Conservation (phyloP, 805 yeast species). For the Pichia paraexigua region DNA sequence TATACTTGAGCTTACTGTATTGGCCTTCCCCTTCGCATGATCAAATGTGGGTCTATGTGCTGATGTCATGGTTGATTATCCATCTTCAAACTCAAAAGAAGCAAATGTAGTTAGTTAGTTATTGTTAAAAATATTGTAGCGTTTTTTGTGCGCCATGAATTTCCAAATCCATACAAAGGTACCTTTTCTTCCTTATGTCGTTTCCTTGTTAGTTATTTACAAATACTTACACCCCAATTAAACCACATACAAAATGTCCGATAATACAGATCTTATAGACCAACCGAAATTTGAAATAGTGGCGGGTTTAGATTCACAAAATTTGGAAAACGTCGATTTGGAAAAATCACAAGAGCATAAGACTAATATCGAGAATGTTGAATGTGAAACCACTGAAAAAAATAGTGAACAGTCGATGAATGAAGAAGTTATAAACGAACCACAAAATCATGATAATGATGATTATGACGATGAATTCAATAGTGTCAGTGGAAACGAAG, state of each 20-base stretch:
- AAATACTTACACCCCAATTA: no score
- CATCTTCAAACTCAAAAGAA: not conserved
- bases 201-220: no score
- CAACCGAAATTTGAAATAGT: not conserved
- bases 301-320: not conserved
- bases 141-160: not conserved
- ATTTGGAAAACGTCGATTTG: not conserved
- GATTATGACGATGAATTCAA: not conserved
- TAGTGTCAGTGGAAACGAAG: no score
- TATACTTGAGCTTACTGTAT: constrained; percentile 34
- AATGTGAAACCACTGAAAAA: not conserved
- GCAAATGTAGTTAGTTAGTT: not conserved
- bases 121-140: not conserved
- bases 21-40: constrained; percentile 48
- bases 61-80: constrained; percentile 42
- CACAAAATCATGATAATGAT: not conserved
- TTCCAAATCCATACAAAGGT: not conserved
- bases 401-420: not conserved
- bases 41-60: constrained; percentile 67
- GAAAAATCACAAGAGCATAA: not conserved
- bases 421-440: not conserved
- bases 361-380: not conserved
- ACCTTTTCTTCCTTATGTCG: not conserved
- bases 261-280: not conserved
- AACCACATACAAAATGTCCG: not conserved